Base-by-base conservation (phyloP, 441 rosid genomes). In the Bocquillonia castaneifolia region DNA sequence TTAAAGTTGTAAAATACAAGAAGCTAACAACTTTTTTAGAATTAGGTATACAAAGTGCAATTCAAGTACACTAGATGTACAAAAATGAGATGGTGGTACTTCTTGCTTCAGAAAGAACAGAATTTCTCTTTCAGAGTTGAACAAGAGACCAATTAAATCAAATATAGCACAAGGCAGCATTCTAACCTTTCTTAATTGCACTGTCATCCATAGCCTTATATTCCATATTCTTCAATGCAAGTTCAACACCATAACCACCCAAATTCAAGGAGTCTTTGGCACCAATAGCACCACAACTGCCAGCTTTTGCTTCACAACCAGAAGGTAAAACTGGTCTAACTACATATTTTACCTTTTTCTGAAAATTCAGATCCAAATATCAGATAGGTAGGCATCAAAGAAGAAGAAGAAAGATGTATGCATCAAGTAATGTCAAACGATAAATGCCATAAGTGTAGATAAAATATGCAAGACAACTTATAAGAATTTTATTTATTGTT, bases 241-340 rank as follows among this genome's bases (percentile, higher is more conserved):
- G 99, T 81, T 96, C 99, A 42, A 92, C 97, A 47, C 99, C 98
- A 81, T 92, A 96, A 70, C 99, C 99, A 73, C 94, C 99, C 83
- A 93, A 86, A 79, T 83, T 86, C 78, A 89, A 85, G 75, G 83
- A 74, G 73, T 86, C 96, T 64, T 74, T 82, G 20, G 91, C 80
- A 60, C 99, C 98, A 78, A 91, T 74, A 76, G 96, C 94, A 79
- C 90, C 96, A 73, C 98, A 96, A 29, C 66, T 74, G 39, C 92
- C 84, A 73, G 76, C 81, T 81, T 83, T 81, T 70, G 78, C 74
- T 80, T 88, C 98, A 81, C 98, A 96, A 6, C 96, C 96, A 56
- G 80, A 83, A 67, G 97, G 96, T 77, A 92, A 80, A 52, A 92
- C 92, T 78, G 99, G 91, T 74, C 99, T 91, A 76, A 91, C 91